A percentile compares a stretch with the other conserved stretches of the same genome.
Conservation (phyloP, 1,139 yeast genomes). For the Saccharomycopsis crataegensis region DNA sequence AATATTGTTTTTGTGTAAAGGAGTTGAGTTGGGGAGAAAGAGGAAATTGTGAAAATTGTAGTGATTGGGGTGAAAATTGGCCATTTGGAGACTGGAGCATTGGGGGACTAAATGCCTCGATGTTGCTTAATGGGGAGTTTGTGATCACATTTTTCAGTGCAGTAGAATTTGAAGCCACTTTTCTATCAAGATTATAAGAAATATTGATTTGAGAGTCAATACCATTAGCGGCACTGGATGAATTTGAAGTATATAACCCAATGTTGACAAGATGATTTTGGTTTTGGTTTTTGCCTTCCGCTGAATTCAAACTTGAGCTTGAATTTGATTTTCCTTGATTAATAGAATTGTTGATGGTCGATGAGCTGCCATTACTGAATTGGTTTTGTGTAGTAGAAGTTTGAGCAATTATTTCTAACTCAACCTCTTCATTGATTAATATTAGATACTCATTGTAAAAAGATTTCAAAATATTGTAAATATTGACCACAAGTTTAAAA, state of each 20-base stretch:
- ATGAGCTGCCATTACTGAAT: neutral
- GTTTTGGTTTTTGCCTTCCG: neutral
- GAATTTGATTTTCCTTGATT: neutral
- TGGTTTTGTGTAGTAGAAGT: slow-evolving; percentile 6
- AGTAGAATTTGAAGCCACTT: no score
- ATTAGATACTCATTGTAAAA: slow-evolving; percentile 19
- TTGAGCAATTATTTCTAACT: slow-evolving; percentile 16
- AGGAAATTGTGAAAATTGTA: no score
- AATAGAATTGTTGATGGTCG: no score
- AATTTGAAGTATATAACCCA: no score
- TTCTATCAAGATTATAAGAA: no score
- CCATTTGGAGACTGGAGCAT: neutral
- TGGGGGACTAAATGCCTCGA: slow-evolving; percentile 15
- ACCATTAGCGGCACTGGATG: no score
- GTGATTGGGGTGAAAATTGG: no score
- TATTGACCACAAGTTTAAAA: slow-evolving; percentile 18
- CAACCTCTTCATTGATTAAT: slow-evolving; percentile 19
- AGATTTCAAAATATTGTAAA: slow-evolving; percentile 17
- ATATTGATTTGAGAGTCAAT: no score
- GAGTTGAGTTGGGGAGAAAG: no score
- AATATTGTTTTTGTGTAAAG: no score
- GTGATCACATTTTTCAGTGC: neutral
- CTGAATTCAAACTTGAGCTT: neutral
- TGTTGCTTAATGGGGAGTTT: slow-evolving; percentile 13
- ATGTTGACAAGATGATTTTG: neutral